phyloP scores from a whole-genome alignment of 768 basidiomycete species.

The Sarcodon aspratus region DNA sequence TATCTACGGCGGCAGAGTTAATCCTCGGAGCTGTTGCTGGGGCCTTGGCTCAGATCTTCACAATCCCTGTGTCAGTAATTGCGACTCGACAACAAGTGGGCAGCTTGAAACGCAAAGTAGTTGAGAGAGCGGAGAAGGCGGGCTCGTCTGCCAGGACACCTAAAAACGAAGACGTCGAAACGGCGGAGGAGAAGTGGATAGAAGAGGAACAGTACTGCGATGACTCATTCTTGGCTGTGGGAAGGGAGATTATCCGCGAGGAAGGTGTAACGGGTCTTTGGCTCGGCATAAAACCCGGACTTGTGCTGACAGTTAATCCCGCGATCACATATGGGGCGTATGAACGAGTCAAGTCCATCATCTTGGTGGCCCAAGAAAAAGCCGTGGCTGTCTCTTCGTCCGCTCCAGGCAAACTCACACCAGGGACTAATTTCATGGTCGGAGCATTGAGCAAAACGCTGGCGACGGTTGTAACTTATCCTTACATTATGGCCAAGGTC shows the following conservation, averaged over 20 bases:
- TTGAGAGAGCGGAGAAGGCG: neutral
- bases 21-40: slow-evolving; percentile 86
- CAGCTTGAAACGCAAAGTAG: slow-evolving; percentile 17
- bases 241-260: slow-evolving; percentile 78
- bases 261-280: slow-evolving; percentile 84
- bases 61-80: slow-evolving; percentile 95
- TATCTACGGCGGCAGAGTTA: slow-evolving; percentile 75
- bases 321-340: slow-evolving; percentile 96
- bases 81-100: slow-evolving; percentile 96
- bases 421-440: slow-evolving; percentile 71
- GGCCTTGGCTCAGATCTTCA: slow-evolving; percentile 93
- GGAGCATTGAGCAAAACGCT: slow-evolving; percentile 92
- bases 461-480: slow-evolving; percentile 92
- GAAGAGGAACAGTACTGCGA: slow-evolving; percentile 24
- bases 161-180: slow-evolving; percentile 3
- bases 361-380: slow-evolving; percentile 43
- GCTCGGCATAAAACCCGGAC: slow-evolving; percentile 84
- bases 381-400: slow-evolving; percentile 13
- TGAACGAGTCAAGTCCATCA: slow-evolving; percentile 75
- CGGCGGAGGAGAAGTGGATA: slow-evolving; percentile 2
- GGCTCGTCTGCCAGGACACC: neutral
- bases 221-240: slow-evolving; percentile 73
- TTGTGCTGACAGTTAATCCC: slow-evolving; percentile 95
- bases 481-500: slow-evolving; percentile 95
- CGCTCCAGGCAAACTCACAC: slow-evolving; percentile 50